These are phyloP conservation scores for Ustilago loliicola DNA, from an alignment of 1,284 basidiomycete species.

Conservation along the genomic window DNA sequence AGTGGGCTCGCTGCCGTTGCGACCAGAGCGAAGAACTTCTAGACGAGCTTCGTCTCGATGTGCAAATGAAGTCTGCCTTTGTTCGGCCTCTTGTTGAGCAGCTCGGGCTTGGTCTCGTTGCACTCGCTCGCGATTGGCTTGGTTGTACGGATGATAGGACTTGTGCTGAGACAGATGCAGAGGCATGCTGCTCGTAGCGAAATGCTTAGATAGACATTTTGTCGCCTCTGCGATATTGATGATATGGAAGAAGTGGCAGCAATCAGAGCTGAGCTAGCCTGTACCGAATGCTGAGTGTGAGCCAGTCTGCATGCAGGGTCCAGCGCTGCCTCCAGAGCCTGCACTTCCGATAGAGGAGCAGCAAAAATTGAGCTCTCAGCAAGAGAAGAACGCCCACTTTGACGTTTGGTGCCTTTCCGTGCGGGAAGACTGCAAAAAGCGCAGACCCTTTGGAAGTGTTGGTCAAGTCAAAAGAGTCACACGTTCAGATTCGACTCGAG, in stretches of 20 bases:
- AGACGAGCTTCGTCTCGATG: constrained; percentile 23
- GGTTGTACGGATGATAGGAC: constrained; percentile 30
- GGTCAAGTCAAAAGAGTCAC: constrained; percentile 11
- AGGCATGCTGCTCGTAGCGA: constrained; percentile 26
- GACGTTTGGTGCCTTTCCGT: constrained; percentile 19
- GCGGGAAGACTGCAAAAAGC: constrained; percentile 10
- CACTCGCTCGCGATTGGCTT: constrained; percentile 13
- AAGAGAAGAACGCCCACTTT: not conserved
- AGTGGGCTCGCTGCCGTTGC: not conserved
- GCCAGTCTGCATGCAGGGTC: constrained; percentile 30
- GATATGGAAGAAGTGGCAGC: not conserved
- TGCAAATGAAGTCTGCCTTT: constrained; percentile 16
- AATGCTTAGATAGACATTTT: not conserved
- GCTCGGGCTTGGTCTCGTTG: constrained; percentile 7
- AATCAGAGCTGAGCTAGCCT: not conserved
- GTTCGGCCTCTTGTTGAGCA: constrained; percentile 17
- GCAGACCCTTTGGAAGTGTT: not conserved
- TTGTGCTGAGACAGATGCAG: constrained; percentile 36
- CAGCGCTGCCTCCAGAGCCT: not conserved
- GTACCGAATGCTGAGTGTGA: not conserved
- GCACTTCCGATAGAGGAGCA: not conserved
- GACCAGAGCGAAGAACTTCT: constrained; percentile 15
- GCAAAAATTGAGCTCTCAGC: not conserved
- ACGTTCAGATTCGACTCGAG: constrained; percentile 12
- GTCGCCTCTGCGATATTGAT: not conserved